Percentiles rank a stretch among this genome's conserved stretches.
These are phyloP conservation scores for Microbotryum lychnidis-dioicae DNA, from an alignment of 1,284 basidiomycete genomes.

Conservation along the genomic window DNA sequence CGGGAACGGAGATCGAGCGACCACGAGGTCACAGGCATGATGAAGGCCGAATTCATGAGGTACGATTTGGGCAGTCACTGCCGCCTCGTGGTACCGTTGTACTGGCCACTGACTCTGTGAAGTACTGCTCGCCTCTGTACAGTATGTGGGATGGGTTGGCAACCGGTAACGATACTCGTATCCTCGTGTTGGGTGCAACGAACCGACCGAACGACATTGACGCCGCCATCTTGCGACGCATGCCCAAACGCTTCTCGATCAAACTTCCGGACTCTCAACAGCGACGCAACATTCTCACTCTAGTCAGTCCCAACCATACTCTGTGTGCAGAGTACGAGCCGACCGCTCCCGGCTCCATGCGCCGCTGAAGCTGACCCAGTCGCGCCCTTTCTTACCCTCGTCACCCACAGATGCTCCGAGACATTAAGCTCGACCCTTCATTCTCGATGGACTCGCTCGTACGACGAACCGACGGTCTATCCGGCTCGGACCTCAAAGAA, in stretches of 20 bases:
- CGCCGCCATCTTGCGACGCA: slow-evolving; percentile 72
- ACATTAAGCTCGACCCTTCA: slow-evolving; percentile 57
- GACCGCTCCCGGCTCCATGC: neutral
- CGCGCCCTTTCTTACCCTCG: neutral
- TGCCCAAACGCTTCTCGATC: slow-evolving; percentile 96
- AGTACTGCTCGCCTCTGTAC: slow-evolving; percentile 3
- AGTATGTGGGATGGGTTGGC: slow-evolving; percentile 96
- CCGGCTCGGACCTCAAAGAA: slow-evolving; percentile 88
- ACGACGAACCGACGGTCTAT: slow-evolving; percentile 63
- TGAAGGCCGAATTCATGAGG: slow-evolving; percentile 42
- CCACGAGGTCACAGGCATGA: slow-evolving; percentile 97
- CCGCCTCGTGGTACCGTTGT: neutral
- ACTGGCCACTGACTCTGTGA: neutral
- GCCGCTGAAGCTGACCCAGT: neutral
- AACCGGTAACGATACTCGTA: slow-evolving; percentile 60
- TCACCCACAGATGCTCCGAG: slow-evolving; percentile 63
- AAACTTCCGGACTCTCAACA: slow-evolving; percentile 72
- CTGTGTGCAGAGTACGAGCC: neutral
- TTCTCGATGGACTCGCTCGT: slow-evolving; percentile 66
- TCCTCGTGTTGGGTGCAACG: slow-evolving; percentile 90
- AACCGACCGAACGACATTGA: slow-evolving; percentile 95
- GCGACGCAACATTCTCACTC: slow-evolving; percentile 74
- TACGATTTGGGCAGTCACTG: slow-evolving; percentile 36
- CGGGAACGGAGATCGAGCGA: slow-evolving; percentile 76
- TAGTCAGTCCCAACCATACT: slow-evolving; percentile 43